Evolutionary conservation across 495 filamentous ascomycete species (phyloP).

Genomic region (Chaetomium cochliodes): DNA sequence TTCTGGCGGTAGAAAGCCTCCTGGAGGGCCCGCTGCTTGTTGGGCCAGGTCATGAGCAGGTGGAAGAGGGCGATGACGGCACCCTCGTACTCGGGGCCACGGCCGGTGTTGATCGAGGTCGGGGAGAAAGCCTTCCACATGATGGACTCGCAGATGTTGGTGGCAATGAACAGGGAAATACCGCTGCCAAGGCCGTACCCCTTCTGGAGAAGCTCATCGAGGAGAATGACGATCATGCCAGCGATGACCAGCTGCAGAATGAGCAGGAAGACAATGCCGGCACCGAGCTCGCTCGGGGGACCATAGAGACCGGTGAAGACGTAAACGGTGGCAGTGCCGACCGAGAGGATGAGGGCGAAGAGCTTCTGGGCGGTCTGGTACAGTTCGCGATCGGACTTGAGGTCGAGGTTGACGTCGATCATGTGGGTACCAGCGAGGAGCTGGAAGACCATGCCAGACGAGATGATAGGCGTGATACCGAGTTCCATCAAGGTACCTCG

Average conservation of each 20-base stretch:
- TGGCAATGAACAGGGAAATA: constrained; percentile 99
- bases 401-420: constrained; percentile 98
- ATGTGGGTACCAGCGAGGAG: constrained; percentile 98
- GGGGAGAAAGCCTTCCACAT: constrained; percentile 99
- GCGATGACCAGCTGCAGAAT: constrained; percentile 96
- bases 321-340: constrained; percentile 94
- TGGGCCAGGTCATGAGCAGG: constrained; percentile 94
- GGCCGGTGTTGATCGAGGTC: constrained; percentile 98
- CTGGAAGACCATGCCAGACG: constrained; percentile 99
- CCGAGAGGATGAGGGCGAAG: constrained; percentile 95
- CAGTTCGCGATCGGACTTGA: constrained; percentile 98
- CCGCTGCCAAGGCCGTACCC: constrained; percentile 97
- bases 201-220: constrained; percentile 99
- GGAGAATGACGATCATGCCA: constrained; percentile 96
- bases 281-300: constrained; percentile 90
- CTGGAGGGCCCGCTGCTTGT: constrained; percentile 94
- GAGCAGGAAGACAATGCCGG: constrained; percentile 94
- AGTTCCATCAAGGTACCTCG: constrained; percentile 98
- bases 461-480: constrained; percentile 99
- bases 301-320: constrained; percentile 98
- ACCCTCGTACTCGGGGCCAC: constrained; percentile 98
- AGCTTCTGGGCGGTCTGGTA: constrained; percentile 99
- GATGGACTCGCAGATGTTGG: constrained; percentile 99
- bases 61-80: constrained; percentile 99
- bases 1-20: constrained; percentile 99